Conservation (phyloP, 2,329 filamentous ascomycete species). For the Kalmusia sp. region DNA sequence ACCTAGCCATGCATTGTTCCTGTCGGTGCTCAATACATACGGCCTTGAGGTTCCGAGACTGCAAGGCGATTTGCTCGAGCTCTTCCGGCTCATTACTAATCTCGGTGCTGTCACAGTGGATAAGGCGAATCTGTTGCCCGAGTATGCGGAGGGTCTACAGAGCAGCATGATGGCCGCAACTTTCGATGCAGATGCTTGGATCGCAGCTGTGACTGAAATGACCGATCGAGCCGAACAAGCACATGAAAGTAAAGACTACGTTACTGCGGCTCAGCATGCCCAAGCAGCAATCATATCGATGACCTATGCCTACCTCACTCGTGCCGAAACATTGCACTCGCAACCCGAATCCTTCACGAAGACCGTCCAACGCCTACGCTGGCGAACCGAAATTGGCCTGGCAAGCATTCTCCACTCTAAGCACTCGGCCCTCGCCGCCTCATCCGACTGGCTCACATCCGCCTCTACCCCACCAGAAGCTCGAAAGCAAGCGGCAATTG, state of each 20-base stretch:
- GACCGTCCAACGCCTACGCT: conserved; percentile 35
- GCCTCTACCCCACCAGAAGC: not conserved
- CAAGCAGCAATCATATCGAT: conserved; percentile 36
- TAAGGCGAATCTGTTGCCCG: conserved; percentile 25
- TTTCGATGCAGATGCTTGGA: conserved; percentile 25
- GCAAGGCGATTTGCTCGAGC: conserved; percentile 42
- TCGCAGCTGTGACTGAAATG: conserved; percentile 23
- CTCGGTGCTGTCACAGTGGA: conserved; percentile 29
- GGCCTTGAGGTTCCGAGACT: conserved; percentile 29
- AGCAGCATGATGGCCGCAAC: conserved; percentile 20
- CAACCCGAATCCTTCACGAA: conserved; percentile 28
- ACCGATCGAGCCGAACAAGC: conserved; percentile 29
- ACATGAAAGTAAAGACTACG: conserved; percentile 20
- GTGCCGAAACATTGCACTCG: conserved; percentile 33
- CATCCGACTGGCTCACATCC: conserved; percentile 22
- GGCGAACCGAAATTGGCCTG: conserved; percentile 35
- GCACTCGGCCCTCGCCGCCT: conserved; percentile 12
- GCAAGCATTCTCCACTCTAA: conserved; percentile 27
- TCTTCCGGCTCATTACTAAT: conserved; percentile 33
- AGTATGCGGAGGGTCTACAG: conserved; percentile 33
- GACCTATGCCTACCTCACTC: conserved; percentile 42
- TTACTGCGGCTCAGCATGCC: conserved; percentile 27
- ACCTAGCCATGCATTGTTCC: conserved; percentile 24
- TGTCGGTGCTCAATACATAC: conserved; percentile 34
- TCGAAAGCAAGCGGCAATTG: conserved; percentile 20